Evolutionary conservation across 1,139 yeast genomes (phyloP).

Genomic region (Pichia sp.): DNA sequence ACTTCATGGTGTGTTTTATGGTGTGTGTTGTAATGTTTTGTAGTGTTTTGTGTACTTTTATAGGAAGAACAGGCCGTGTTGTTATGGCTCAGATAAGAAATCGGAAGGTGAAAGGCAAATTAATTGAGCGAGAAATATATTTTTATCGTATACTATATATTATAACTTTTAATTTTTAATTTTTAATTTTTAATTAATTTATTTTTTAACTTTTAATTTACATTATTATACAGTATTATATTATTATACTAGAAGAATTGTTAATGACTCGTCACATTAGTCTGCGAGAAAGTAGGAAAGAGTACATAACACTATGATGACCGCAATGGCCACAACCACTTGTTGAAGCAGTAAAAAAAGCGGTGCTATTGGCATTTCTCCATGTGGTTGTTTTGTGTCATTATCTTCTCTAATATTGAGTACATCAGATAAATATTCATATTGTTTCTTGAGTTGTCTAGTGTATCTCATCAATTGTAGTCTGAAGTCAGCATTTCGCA

Average conservation of each 20-base stretch:
- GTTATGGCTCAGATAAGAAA: background rate
- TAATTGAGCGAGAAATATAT: background rate
- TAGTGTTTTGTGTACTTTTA: background rate
- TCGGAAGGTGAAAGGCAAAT: background rate
- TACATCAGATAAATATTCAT: background rate
- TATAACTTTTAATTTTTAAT: background rate
- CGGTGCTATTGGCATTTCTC: background rate
- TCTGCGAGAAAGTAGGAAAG: background rate
- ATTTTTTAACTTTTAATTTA: background rate
- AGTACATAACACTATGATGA: background rate
- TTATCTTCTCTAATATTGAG: background rate
- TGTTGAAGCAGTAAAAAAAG: background rate
- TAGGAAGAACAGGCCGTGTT: background rate
- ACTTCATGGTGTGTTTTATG: slow-evolving; percentile 48
- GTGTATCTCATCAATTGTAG: slow-evolving; percentile 3
- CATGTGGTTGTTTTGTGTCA: background rate
- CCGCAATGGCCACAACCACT: background rate
- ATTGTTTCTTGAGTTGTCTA: slow-evolving; percentile 2
- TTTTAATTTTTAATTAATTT: background rate
- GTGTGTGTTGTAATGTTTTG: background rate
- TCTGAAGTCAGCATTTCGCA: slow-evolving; percentile 6
- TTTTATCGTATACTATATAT: no score
- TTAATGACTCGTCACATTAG: background rate
- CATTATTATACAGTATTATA: background rate
- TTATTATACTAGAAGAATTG: background rate